A percentile compares a stretch with the other conserved stretches of the same genome.
These are phyloP conservation scores for Sisymbrium altissimum DNA, from an alignment of 345 rosid species.

Conservation along the genomic window DNA sequence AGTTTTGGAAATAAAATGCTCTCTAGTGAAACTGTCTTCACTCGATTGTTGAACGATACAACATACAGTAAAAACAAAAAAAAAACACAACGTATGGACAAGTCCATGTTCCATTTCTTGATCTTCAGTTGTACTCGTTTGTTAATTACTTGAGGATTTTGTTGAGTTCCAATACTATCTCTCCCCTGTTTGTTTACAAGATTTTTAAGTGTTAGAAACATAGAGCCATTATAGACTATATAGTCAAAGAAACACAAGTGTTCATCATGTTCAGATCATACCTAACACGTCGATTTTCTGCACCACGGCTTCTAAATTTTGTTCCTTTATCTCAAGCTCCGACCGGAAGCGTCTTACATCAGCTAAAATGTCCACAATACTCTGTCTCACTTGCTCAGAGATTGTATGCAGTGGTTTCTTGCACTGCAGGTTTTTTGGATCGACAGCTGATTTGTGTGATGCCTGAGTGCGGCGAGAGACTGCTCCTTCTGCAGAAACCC, in stretches of 20 bases:
- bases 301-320: neutral
- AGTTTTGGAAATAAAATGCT: no score
- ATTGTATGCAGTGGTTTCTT: neutral
- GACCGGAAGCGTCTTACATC: neutral
- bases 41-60: no score
- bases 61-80: no score
- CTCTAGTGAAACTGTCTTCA: no score
- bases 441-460: neutral
- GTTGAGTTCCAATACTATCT: neutral
- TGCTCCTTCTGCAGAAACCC: neutral
- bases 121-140: neutral
- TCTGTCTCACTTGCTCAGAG: conserved; percentile 3
- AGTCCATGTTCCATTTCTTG: neutral
- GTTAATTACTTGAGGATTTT: neutral
- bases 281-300: neutral
- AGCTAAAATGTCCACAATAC: neutral
- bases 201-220: neutral
- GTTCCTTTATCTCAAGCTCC: neutral
- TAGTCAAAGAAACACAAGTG: neutral
- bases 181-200: neutral
- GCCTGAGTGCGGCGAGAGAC: neutral
- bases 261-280: neutral
- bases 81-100: no score
- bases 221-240: neutral
- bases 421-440: neutral